Evolutionary conservation across 2,329 filamentous ascomycete species (phyloP).

Genomic region (Trichoderma arundinaceum): DNA sequence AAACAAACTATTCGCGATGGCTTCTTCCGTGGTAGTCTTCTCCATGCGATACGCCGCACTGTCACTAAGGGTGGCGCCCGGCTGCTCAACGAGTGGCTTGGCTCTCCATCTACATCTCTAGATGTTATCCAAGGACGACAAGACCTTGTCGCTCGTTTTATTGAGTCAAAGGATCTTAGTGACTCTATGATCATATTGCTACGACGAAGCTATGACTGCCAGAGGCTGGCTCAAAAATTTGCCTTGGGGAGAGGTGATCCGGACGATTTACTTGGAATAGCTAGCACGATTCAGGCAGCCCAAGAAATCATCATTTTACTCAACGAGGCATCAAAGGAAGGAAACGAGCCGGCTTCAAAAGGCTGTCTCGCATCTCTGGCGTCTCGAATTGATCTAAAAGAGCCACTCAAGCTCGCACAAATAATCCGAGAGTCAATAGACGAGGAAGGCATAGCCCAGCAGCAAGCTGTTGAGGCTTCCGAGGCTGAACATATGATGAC

Average conservation of each 20-base stretch:
- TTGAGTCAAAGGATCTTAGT: conserved; percentile 68
- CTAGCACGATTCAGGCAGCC: conserved; percentile 78
- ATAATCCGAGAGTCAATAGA: conserved; percentile 83
- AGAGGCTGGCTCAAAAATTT: conserved; percentile 92
- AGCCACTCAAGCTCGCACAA: conserved; percentile 70
- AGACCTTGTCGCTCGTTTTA: conserved; percentile 79
- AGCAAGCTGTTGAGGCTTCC: conserved; percentile 77
- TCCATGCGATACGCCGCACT: conserved; percentile 88
- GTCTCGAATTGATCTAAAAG: conserved; percentile 67
- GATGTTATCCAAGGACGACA: conserved; percentile 78
- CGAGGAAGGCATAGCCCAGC: conserved; percentile 84
- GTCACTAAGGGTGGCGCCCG: conserved; percentile 90
- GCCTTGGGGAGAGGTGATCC: conserved; percentile 88
- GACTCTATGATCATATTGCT: conserved; percentile 73
- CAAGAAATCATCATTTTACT: conserved; percentile 65
- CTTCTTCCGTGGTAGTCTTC: conserved; percentile 77
- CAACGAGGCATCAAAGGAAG: conserved; percentile 34
- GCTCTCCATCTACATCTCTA: conserved; percentile 87
- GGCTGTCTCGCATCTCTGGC: conserved; percentile 54
- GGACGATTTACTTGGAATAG: conserved; percentile 85
- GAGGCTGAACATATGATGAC: conserved; percentile 73
- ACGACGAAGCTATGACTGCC: conserved; percentile 79
- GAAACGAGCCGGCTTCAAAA: conserved; percentile 30
- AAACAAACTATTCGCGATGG: conserved; percentile 84
- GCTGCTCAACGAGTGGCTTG: conserved; percentile 82